Base-by-base conservation (phyloP, 2,329 filamentous ascomycete genomes). In the Claviceps spartinae region DNA sequence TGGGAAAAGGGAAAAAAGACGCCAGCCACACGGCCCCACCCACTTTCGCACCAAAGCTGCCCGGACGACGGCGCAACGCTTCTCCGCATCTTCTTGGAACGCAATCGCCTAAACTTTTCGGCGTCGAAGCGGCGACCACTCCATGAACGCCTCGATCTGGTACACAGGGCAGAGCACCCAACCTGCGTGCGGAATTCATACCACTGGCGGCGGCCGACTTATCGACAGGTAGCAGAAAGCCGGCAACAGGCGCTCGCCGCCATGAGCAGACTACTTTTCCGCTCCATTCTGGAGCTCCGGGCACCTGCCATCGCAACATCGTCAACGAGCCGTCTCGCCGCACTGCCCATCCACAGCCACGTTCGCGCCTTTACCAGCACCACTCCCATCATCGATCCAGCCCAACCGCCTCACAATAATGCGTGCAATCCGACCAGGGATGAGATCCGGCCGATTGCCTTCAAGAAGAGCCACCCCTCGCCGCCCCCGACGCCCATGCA, bases 251-350 rank as follows among this genome's bases (percentile, higher is more conserved):
- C 30, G 30, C 30, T 34, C 9, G 56, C 50, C 52, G 61, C 45
- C 47, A 79, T 80, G 77, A 79, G 75, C 64, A 74, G 79, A 64
- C 73, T 78, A 57, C 69, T 86, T 56, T 72, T 83, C 59, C 77
- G 79, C 71, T 82, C 80, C 67, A 69, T 81, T 47, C 65, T 81
- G 67, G 81, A 83, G 72, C 73, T 82, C 50, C 73, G 77, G 59
- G 67, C 37, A 16, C 16, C 59, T 55, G 58, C 56, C 42, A 18
- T 63, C 49, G 30, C 55, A 52, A 55, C 59, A 43, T 54, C 60
- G 37, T 58, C 26, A 34, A 47, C 44, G 44, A 47, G 44, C 44
- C 44, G 44, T 20, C 46, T 47, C 46, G 46, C 34, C 30, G 54
- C 61, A 42, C 58, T 58, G 49, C 59, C 60, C 55, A 58, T 63